Evolutionary conservation across 106 monocot genomes (phyloP).

Genomic region (Dendrobium officinale): DNA sequence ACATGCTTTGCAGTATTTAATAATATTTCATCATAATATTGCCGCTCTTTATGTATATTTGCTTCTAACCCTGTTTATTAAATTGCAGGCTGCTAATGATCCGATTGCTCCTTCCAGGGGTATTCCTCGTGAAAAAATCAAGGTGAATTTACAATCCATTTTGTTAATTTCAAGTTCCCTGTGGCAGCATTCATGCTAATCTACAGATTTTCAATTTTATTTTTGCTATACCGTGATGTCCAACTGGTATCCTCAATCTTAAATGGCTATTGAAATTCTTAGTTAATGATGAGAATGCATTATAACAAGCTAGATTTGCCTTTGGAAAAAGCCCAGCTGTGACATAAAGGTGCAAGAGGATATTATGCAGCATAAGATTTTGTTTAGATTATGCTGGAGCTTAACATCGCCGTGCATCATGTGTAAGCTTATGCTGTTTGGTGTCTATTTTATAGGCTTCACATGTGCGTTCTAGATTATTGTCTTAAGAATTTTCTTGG

Average conservation of each 20-base stretch:
- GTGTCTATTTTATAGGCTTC: too few relatives aligned
- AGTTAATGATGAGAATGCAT: too few relatives aligned
- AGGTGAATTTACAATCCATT: slow-evolving; percentile 24
- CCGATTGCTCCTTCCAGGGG: slow-evolving; percentile 81
- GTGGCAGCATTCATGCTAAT: not conserved
- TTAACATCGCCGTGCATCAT: too few relatives aligned
- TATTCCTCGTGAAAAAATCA: slow-evolving; percentile 74
- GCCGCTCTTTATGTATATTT: not conserved
- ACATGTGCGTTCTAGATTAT: too few relatives aligned
- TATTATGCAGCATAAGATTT: too few relatives aligned
- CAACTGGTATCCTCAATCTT: not conserved
- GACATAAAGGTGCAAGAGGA: too few relatives aligned
- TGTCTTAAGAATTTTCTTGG: too few relatives aligned
- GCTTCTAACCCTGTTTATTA: not conserved
- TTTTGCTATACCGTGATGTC: not conserved
- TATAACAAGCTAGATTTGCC: too few relatives aligned
- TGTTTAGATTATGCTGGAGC: too few relatives aligned
- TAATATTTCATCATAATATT: not conserved
- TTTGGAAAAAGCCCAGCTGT: too few relatives aligned
- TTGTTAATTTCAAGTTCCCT: not conserved
- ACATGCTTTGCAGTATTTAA: too few relatives aligned
- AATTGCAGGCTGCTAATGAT: slow-evolving; percentile 70
- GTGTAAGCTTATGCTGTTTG: too few relatives aligned
- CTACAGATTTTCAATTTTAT: not conserved
- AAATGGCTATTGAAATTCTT: not conserved